Conservation (phyloP, 2,329 filamentous ascomycete genomes). For the Acephala macrosclerotiorum region DNA sequence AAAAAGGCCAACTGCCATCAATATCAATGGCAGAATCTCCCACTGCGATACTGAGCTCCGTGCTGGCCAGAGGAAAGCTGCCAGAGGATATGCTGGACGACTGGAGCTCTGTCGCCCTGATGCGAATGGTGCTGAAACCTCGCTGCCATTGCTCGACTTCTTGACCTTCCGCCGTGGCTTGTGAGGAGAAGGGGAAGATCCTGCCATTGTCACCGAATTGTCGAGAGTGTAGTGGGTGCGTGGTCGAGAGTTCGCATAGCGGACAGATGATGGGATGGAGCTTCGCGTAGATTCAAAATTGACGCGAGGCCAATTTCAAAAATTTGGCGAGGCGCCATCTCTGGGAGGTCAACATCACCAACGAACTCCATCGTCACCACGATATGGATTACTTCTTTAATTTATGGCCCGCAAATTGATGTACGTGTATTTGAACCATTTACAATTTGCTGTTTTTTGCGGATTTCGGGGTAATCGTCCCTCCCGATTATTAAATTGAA, state of each 20-base stretch:
- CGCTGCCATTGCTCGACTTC: conserved; percentile 52
- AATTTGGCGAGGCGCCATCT: not conserved
- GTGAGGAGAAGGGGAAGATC: conserved; percentile 58
- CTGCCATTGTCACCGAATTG: conserved; percentile 54
- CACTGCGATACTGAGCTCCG: conserved; percentile 87
- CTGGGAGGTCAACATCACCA: not conserved
- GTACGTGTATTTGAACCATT: no score
- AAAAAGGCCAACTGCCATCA: conserved; percentile 92
- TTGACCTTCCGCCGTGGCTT: conserved; percentile 66
- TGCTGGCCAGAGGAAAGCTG: conserved; percentile 93
- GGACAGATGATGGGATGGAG: conserved; percentile 12
- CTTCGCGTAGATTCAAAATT: not conserved
- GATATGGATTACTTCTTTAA: not conserved
- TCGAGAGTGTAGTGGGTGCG: not conserved
- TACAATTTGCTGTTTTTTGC: no score
- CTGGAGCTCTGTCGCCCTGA: conserved; percentile 32
- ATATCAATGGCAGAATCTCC: conserved; percentile 84
- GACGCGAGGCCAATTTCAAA: not conserved
- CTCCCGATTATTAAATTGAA: no score
- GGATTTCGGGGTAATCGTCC: no score
- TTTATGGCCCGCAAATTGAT: no score
- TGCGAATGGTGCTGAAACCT: conserved; percentile 32
- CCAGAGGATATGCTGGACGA: conserved; percentile 84
- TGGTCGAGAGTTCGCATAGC: not conserved
- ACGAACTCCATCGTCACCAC: not conserved